These are phyloP conservation scores for Talaromyces piceae DNA, from an alignment of 2,329 filamentous ascomycete genomes.

Conservation along the genomic window DNA sequence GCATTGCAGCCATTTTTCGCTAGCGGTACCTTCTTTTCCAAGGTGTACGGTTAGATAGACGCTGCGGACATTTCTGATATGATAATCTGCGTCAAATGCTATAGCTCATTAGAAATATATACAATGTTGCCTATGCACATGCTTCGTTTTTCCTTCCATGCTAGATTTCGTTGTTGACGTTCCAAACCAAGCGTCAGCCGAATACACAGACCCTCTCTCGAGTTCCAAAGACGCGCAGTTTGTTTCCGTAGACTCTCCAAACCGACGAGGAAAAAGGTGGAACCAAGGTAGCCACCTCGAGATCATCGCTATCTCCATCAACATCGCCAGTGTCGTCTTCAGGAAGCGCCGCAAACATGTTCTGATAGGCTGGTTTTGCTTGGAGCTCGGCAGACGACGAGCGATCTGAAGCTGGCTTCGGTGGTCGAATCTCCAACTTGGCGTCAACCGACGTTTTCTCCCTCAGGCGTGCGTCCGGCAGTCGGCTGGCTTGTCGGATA, in stretches of 20 bases:
- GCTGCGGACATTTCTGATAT: slow-evolving; percentile 63
- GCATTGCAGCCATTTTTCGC: slow-evolving; percentile 89
- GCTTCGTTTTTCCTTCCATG: no score
- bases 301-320: slow-evolving; percentile 11
- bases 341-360: slow-evolving; percentile 20
- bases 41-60: slow-evolving; percentile 96
- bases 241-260: slow-evolving; percentile 54
- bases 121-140: no score
- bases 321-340: not conserved
- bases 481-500: slow-evolving; percentile 47
- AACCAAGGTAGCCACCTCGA: slow-evolving; percentile 38
- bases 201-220: slow-evolving; percentile 42
- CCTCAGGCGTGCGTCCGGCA: slow-evolving; percentile 30
- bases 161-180: not conserved
- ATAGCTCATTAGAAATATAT: no score
- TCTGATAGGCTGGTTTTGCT: slow-evolving; percentile 22
- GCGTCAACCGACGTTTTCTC: not conserved
- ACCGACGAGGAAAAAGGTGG: slow-evolving; percentile 47
- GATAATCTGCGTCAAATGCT: no score
- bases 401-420: not conserved
- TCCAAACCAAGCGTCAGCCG: not conserved
- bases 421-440: no score
- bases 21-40: slow-evolving; percentile 84
- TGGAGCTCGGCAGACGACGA: slow-evolving; percentile 4
- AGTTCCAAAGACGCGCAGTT: slow-evolving; percentile 54